Evolutionary conservation across 2,329 filamentous ascomycete genomes (phyloP).

Genomic region (Alternaria triticimaculans): DNA sequence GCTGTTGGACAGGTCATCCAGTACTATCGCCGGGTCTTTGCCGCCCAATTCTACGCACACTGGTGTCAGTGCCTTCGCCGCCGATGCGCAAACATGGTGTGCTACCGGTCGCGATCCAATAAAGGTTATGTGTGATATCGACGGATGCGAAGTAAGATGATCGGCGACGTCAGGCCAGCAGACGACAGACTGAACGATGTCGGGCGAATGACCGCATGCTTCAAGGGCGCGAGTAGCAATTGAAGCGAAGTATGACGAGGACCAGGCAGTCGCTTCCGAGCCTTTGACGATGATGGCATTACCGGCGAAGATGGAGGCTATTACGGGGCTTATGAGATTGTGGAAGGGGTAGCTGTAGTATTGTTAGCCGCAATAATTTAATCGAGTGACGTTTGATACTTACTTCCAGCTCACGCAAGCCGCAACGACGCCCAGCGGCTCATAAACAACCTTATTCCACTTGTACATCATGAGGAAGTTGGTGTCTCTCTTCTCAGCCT

Average conservation of each 20-base stretch:
- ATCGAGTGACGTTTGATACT: constrained; percentile 19
- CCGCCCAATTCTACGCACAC: constrained; percentile 91
- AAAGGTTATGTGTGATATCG: constrained; percentile 89
- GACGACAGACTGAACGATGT: constrained; percentile 81
- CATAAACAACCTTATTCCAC: constrained; percentile 85
- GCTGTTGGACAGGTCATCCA: constrained; percentile 74
- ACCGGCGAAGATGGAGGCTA: constrained; percentile 87
- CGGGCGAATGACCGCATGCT: constrained; percentile 81
- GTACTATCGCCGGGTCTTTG: constrained; percentile 89
- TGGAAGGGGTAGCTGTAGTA: constrained; percentile 69
- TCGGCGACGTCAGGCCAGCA: constrained; percentile 87
- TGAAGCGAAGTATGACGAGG: constrained; percentile 77
- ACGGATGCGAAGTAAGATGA: constrained; percentile 82
- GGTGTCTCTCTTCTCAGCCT: constrained; percentile 75
- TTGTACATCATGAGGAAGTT: constrained; percentile 97
- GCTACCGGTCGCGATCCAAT: constrained; percentile 90
- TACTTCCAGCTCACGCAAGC: constrained; percentile 98
- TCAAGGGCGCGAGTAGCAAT: constrained; percentile 80
- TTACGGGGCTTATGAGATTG: constrained; percentile 89
- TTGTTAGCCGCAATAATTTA: constrained; percentile 10
- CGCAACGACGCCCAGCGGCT: constrained; percentile 90
- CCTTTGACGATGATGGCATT: constrained; percentile 93
- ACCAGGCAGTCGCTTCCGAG: constrained; percentile 96
- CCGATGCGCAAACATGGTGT: constrained; percentile 84
- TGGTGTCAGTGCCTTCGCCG: constrained; percentile 84